phyloP scores from a whole-genome alignment of 2,329 filamentous ascomycete species.

The Aurifilum marmelostoma region DNA sequence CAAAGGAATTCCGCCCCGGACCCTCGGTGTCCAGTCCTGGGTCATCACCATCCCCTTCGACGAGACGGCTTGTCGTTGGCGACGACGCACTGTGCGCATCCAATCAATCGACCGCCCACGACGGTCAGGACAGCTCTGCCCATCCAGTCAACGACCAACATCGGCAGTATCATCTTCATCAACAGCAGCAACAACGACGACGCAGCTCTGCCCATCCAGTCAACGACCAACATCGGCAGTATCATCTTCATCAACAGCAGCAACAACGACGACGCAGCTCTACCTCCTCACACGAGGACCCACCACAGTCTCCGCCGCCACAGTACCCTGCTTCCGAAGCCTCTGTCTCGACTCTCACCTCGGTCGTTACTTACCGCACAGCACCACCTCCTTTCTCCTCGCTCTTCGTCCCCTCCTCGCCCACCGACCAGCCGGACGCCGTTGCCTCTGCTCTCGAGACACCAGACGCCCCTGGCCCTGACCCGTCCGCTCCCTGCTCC shows the following conservation, averaged over 20 bases:
- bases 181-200: slow-evolving; percentile 30
- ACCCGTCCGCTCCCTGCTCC: slow-evolving; percentile 39
- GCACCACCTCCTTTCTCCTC: slow-evolving; percentile 64
- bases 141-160: slow-evolving; percentile 37
- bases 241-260: slow-evolving; percentile 26
- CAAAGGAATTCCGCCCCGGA: slow-evolving; percentile 49
- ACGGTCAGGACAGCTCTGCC: slow-evolving; percentile 34
- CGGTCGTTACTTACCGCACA: slow-evolving; percentile 39
- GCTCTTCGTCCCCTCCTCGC: slow-evolving; percentile 51
- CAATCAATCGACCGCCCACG: slow-evolving; percentile 28
- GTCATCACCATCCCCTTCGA: slow-evolving; percentile 32
- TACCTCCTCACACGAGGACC: slow-evolving; percentile 4
- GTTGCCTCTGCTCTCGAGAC: slow-evolving; percentile 41
- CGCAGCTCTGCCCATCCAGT: slow-evolving; percentile 37
- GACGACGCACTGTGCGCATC: slow-evolving; percentile 38
- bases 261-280: slow-evolving; percentile 25
- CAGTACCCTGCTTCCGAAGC: slow-evolving; percentile 62
- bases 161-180: slow-evolving; percentile 29
- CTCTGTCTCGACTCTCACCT: slow-evolving; percentile 47
- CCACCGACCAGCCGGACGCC: slow-evolving; percentile 33
- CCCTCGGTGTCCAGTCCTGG: slow-evolving; percentile 46
- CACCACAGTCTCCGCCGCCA: slow-evolving; percentile 58
- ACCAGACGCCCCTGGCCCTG: slow-evolving; percentile 43
- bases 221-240: slow-evolving; percentile 34
- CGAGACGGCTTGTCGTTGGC: slow-evolving; percentile 36